A percentile compares a stretch with the other conserved stretches of the same genome.
Conservation (phyloP, 805 yeast species). For the Blastobotrys terrestris region DNA sequence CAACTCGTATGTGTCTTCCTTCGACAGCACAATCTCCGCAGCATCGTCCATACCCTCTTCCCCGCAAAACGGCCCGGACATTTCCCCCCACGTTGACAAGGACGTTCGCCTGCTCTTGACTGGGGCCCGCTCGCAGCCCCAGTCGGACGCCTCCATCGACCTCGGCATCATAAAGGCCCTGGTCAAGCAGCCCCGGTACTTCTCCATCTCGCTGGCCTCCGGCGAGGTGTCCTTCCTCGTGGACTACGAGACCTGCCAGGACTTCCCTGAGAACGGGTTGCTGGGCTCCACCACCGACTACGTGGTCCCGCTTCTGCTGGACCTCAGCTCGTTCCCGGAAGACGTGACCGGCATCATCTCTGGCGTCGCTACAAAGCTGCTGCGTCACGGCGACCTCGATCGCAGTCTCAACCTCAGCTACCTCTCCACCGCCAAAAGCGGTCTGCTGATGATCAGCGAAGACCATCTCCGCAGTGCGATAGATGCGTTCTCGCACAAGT, state of each 20-base stretch:
- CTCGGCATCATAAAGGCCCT: conserved; percentile 37
- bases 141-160: conserved; percentile 25
- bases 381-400: conserved; percentile 27
- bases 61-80: conserved; percentile 17
- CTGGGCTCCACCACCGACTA: conserved; percentile 54
- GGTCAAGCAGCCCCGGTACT: conserved; percentile 24
- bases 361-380: conserved; percentile 49
- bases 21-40: conserved; percentile 7
- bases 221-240: conserved; percentile 28
- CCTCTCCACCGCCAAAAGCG: conserved; percentile 54
- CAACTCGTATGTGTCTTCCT: conserved; percentile 35
- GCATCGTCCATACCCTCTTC: conserved; percentile 1
- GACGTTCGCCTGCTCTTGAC: conserved; percentile 43
- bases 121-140: conserved; percentile 51
- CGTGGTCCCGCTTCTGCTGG: conserved; percentile 51
- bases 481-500: conserved; percentile 8
- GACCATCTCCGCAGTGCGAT: conserved; percentile 38
- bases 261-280: conserved; percentile 45
- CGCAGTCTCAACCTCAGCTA: conserved; percentile 35
- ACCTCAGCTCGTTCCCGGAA: conserved; percentile 47
- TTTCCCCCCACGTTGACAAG: conserved; percentile 41
- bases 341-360: conserved; percentile 64
- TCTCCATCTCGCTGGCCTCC: conserved; percentile 27
- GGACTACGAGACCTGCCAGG: conserved; percentile 16
- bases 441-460: conserved; percentile 52